Evolutionary conservation across 2,329 filamentous ascomycete genomes (phyloP).

Genomic region (Drechslerella coelobrocha): DNA sequence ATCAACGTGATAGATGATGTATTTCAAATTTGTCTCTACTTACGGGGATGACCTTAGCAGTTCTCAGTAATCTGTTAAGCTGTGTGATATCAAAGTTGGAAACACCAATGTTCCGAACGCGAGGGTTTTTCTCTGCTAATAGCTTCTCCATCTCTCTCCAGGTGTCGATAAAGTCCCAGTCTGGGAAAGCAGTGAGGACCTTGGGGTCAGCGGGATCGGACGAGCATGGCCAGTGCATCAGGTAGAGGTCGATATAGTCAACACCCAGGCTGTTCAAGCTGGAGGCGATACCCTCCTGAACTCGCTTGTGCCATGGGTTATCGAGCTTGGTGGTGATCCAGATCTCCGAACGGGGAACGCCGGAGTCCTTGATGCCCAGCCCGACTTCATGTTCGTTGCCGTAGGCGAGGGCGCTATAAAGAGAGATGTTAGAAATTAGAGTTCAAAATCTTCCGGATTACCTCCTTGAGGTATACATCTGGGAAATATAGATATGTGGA

Average conservation of each 20-base stretch:
- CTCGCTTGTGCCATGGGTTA: constrained; percentile 78
- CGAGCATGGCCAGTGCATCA: constrained; percentile 75
- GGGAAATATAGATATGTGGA: neutral
- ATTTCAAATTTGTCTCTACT: no score
- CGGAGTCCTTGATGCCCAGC: constrained; percentile 69
- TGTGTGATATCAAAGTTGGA: constrained; percentile 86
- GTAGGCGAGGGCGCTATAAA: constrained; percentile 70
- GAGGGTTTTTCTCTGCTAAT: constrained; percentile 69
- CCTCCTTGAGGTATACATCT: neutral
- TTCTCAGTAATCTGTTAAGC: constrained; percentile 75
- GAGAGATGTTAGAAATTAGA: constrained; percentile 25
- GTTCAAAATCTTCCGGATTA: neutral
- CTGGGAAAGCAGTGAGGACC: constrained; percentile 71
- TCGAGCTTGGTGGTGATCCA: constrained; percentile 83
- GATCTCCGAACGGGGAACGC: constrained; percentile 70
- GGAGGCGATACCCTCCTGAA: constrained; percentile 67
- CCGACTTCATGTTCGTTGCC: constrained; percentile 76
- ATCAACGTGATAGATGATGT: no score
- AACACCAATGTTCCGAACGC: constrained; percentile 81
- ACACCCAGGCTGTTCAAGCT: constrained; percentile 54
- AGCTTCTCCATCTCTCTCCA: constrained; percentile 76
- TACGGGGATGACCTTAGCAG: constrained; percentile 66
- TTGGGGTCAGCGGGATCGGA: constrained; percentile 65
- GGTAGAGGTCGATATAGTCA: constrained; percentile 56
- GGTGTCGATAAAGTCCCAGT: constrained; percentile 84